Evolutionary conservation across 208 protist genomes (phyloP), one percentile per base, ranked within the genome.

Genomic region (Trypanosoma mega): DNA sequence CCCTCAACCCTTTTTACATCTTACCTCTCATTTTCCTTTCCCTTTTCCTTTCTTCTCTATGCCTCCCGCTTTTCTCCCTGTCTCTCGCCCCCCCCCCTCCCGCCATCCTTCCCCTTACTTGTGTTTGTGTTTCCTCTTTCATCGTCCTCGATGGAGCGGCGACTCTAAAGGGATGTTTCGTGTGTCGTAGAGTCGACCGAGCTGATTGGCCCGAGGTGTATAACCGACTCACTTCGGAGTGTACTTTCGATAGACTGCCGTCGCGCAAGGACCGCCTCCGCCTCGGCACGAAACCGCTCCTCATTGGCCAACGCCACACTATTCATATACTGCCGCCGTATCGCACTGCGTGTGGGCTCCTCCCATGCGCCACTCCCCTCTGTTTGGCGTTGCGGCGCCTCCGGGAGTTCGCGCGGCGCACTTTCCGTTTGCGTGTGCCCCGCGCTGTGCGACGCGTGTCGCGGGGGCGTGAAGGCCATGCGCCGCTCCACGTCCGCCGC

Each of bases 311-410:
- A 68, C 14, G 72, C 62, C 14, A 85, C 48, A 12, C 78, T 74
- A 36, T 58, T 49, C 66, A 80, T 74, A 55, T 85, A 88, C 45
- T 74, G 67, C 41, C 34, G 23, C 5, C 74, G 77, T 37, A 85
- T 52, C 67, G 82, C 77, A 33, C 61, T 71, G 48, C 84, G 44
- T 29, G 74, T 68, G 1, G 74, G 52, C 37, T 87, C 76, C 0
- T 51, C 60, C 23, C 53, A 18, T 12, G 16, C 3, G 50, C 21
- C 9, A 55, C 20, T 29, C 37, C 1, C 49, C 43, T 36, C 23
- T 12, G 44, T 23, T 48, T 23, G 23, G n/a, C n/a, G n/a, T n/a
- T n/a, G n/a, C n/a, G n/a, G n/a, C n/a, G n/a, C n/a, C n/a, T n/a
- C n/a, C n/a, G n/a, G n/a, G n/a, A 21, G 44, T 45, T 43, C 47